These are phyloP conservation scores for Saururus chinensis DNA, from an alignment of 164 flowering plant genomes.

Conservation along the genomic window DNA sequence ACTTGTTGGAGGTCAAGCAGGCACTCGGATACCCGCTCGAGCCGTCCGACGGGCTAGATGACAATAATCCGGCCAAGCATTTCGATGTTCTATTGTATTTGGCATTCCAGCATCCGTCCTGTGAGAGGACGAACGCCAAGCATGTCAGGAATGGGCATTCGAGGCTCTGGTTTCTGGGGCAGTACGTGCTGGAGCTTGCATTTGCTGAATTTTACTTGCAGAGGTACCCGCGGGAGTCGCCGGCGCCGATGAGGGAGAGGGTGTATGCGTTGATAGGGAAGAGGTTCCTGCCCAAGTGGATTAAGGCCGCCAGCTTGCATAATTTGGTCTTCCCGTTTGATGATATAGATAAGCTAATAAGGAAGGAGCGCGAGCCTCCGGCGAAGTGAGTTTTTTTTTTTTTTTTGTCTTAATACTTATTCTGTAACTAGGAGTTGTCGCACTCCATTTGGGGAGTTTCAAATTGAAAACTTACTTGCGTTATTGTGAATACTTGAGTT, in stretches of 20 bases:
- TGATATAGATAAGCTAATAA: slow-evolving; percentile 69
- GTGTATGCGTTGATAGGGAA: slow-evolving; percentile 89
- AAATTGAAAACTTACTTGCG: background rate
- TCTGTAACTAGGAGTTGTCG: no score
- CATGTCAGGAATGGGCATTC: slow-evolving; percentile 86
- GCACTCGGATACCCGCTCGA: slow-evolving; percentile 91
- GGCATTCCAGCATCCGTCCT: slow-evolving; percentile 86
- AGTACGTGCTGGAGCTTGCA: slow-evolving; percentile 82
- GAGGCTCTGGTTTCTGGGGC: slow-evolving; percentile 78
- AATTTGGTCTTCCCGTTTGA: slow-evolving; percentile 88
- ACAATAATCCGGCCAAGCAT: slow-evolving; percentile 82
- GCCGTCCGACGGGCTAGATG: slow-evolving; percentile 36
- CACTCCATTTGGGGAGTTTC: no score
- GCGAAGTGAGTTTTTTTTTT: slow-evolving; percentile 58
- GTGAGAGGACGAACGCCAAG: slow-evolving; percentile 67
- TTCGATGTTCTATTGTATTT: slow-evolving; percentile 84
- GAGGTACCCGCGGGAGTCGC: slow-evolving; percentile 93
- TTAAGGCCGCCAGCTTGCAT: slow-evolving; percentile 93
- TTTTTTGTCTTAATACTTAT: background rate
- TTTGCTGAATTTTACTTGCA: slow-evolving; percentile 82
- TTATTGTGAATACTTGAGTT: background rate
- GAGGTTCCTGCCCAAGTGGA: slow-evolving; percentile 77
- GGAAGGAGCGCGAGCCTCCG: slow-evolving; percentile 79
- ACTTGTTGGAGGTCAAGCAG: slow-evolving; percentile 84
- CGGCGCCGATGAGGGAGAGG: slow-evolving; percentile 95